Evolutionary conservation across 2,329 filamentous ascomycete genomes (phyloP).

Genomic region (Fusarium coffeatum): DNA sequence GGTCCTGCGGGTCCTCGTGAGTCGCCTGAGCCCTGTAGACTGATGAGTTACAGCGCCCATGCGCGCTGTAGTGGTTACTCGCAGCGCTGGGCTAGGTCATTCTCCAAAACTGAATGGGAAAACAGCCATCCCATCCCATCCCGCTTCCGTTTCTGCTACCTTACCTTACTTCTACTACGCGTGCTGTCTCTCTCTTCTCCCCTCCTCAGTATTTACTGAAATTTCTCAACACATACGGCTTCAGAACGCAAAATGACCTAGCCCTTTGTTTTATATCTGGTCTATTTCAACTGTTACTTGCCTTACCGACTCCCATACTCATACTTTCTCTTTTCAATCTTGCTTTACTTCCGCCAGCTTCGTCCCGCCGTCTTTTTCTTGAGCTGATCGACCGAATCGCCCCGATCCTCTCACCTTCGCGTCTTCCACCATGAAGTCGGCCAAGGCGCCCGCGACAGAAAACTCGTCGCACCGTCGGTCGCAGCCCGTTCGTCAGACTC

Average conservation of each 20-base stretch:
- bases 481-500: constrained; percentile 73
- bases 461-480: constrained; percentile 66
- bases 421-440: constrained; percentile 64
- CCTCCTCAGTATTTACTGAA: constrained; percentile 35
- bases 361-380: constrained; percentile 34
- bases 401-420: constrained; percentile 32
- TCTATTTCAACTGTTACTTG: constrained; percentile 40
- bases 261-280: constrained; percentile 30
- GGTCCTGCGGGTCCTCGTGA: constrained; percentile 28
- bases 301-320: constrained; percentile 18
- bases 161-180: constrained; percentile 32
- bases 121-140: constrained; percentile 33
- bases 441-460: constrained; percentile 59
- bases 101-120: constrained; percentile 45
- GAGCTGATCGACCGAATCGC: constrained; percentile 39
- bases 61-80: constrained; percentile 34
- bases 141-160: constrained; percentile 35
- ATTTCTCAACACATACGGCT: constrained; percentile 29
- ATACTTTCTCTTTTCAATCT: constrained; percentile 28
- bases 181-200: constrained; percentile 43
- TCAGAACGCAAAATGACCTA: constrained; percentile 45
- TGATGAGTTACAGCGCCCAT: constrained; percentile 4
- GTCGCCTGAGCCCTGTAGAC: constrained; percentile 20
- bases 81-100: constrained; percentile 28
- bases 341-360: constrained; percentile 35